Evolutionary conservation across 495 filamentous ascomycete genomes (phyloP).

Genomic region (Parathielavia hyrcaniae): DNA sequence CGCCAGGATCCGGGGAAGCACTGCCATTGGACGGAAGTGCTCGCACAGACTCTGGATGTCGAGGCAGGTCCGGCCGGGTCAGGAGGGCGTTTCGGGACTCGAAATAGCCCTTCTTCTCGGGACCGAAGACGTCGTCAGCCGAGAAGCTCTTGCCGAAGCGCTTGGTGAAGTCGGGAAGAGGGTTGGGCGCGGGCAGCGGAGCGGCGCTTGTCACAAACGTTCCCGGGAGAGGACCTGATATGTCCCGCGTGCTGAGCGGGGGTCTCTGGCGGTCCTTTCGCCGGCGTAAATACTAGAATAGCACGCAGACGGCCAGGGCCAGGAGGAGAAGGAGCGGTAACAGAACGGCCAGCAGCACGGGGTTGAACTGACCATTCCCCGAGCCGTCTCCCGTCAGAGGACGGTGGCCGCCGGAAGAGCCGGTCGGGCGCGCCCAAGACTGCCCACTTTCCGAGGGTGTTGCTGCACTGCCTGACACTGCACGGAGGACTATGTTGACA

Average conservation of each 20-base stretch:
- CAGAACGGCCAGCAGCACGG: constrained; percentile 21
- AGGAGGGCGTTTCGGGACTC: constrained; percentile 14
- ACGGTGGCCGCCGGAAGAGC: background rate
- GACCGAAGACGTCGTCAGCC: constrained; percentile 10
- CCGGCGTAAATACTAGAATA: constrained; percentile 28
- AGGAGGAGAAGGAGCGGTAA: constrained; percentile 20
- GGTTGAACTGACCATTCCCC: constrained; percentile 11
- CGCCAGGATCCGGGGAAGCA: background rate
- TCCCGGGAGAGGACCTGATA: constrained; percentile 41
- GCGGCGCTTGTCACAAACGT: constrained; percentile 29
- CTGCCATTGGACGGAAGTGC: constrained; percentile 8
- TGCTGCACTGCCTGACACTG: constrained; percentile 13
- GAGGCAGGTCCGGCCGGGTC: constrained; percentile 8
- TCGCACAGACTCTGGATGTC: background rate
- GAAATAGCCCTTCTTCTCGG: constrained; percentile 14
- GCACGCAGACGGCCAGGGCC: constrained; percentile 11
- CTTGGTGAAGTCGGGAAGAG: constrained; percentile 20
- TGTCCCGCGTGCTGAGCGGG: constrained; percentile 27
- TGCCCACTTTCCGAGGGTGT: background rate
- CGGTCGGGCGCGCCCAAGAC: background rate
- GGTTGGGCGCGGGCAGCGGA: background rate
- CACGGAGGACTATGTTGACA: constrained; percentile 48
- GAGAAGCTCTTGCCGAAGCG: constrained; percentile 22
- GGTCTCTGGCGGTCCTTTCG: constrained; percentile 11
- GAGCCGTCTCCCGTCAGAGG: constrained; percentile 3